Conservation (phyloP, 2,329 filamentous ascomycete species). For the Bipolaris zeicola region DNA sequence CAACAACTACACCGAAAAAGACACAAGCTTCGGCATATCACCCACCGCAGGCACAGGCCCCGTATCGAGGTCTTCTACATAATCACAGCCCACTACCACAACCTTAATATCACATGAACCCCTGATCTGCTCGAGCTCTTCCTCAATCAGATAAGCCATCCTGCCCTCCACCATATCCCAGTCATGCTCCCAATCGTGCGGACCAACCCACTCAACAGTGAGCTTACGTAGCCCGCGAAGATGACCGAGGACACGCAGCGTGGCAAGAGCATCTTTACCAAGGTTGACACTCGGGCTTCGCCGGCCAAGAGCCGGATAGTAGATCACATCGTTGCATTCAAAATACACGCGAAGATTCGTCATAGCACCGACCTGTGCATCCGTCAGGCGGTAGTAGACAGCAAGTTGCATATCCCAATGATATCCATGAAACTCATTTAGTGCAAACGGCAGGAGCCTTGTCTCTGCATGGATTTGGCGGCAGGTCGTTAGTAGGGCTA, state of each 20-base stretch:
- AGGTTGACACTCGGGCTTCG: background rate
- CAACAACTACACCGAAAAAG: background rate
- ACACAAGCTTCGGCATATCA: background rate
- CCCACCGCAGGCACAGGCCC: background rate
- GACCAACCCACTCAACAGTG: constrained; percentile 2
- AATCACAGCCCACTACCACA: background rate
- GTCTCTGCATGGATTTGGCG: constrained; percentile 1
- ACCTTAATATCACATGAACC: background rate
- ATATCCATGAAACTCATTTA: constrained; percentile 4
- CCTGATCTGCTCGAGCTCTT: background rate
- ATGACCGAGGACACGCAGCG: background rate
- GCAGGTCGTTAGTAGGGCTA: background rate
- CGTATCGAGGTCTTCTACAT: background rate
- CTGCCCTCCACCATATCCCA: background rate
- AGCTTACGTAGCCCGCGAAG: background rate
- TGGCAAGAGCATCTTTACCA: background rate
- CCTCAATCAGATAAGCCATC: background rate
- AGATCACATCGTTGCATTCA: background rate
- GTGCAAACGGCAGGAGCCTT: background rate
- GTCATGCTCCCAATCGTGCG: background rate
- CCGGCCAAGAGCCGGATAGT: background rate
- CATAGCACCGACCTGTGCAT: constrained; percentile 8
- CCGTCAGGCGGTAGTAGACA: constrained; percentile 4
- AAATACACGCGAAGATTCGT: constrained; percentile 2
- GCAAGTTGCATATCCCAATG: constrained; percentile 10